Conservation (phyloP, 1,284 basidiomycete genomes). For the Taiwanofungus camphoratus region DNA sequence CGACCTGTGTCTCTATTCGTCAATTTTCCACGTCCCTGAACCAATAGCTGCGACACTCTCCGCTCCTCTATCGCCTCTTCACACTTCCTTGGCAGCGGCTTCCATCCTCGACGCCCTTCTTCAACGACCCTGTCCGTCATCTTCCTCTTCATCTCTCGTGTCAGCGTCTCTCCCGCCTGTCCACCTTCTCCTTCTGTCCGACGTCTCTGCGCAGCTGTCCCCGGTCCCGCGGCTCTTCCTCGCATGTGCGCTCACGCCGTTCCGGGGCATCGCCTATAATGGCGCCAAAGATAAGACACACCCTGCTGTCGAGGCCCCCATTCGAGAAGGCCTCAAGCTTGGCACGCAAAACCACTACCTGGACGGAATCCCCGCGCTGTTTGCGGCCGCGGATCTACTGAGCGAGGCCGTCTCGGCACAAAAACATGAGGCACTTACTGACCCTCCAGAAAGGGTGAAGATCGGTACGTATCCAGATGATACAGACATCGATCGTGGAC, state of each 20-base stretch:
- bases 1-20: constrained; percentile 59
- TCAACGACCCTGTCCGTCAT: constrained; percentile 16
- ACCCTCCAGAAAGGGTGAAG: constrained; percentile 44
- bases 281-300: constrained; percentile 60
- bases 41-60: constrained; percentile 43
- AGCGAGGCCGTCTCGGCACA: constrained; percentile 32
- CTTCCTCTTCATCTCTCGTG: constrained; percentile 11
- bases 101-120: constrained; percentile 54
- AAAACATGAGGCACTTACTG: constrained; percentile 16
- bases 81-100: constrained; percentile 48
- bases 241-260: constrained; percentile 65
- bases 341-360: constrained; percentile 76
- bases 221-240: constrained; percentile 66
- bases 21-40: constrained; percentile 62
- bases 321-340: constrained; percentile 81
- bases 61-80: constrained; percentile 29
- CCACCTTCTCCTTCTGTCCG: constrained; percentile 43
- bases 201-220: constrained; percentile 32
- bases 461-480: constrained; percentile 43
- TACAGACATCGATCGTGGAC: not conserved
- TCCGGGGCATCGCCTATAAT: constrained; percentile 48
- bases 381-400: constrained; percentile 49
- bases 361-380: constrained; percentile 69
- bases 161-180: constrained; percentile 31
- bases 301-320: constrained; percentile 60